These are phyloP conservation scores for Arachnopeziza araneosa DNA, from an alignment of 2,329 filamentous ascomycete species.

Conservation along the genomic window DNA sequence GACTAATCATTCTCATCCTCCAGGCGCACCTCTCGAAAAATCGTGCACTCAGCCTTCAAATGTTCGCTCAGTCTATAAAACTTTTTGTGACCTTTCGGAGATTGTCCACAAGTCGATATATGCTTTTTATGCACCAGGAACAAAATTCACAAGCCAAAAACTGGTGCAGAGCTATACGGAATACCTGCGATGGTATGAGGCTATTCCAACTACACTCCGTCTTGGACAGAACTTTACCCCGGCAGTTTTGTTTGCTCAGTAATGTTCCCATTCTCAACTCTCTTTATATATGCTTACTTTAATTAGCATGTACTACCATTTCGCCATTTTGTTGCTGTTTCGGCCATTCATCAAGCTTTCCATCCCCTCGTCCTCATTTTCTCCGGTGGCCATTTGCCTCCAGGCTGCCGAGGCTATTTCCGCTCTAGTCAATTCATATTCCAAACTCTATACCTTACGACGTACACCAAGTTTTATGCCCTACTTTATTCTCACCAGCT, in stretches of 20 bases:
- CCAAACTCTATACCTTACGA: conserved; percentile 27
- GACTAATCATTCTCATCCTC: neutral
- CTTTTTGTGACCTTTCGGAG: conserved; percentile 67
- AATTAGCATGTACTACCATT: conserved; percentile 63
- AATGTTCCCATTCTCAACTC: conserved; percentile 34
- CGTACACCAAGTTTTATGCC: conserved; percentile 31
- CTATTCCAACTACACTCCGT: conserved; percentile 57
- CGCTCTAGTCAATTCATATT: conserved; percentile 29
- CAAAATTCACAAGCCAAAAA: conserved; percentile 57
- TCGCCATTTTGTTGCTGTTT: conserved; percentile 67
- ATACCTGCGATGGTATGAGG: conserved; percentile 67
- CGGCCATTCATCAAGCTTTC: conserved; percentile 48
- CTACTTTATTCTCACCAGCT: conserved; percentile 27
- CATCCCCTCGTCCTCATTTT: conserved; percentile 22
- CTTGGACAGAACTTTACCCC: conserved; percentile 66
- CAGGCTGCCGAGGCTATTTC: conserved; percentile 33
- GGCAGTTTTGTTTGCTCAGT: conserved; percentile 70
- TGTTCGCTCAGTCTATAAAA: conserved; percentile 61
- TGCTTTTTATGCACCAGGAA: conserved; percentile 65
- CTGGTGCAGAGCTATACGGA: conserved; percentile 60
- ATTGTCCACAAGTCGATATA: conserved; percentile 57
- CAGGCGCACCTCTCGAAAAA: conserved; percentile 45
- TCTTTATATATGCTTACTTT: neutral
- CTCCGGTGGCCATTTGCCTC: conserved; percentile 25
- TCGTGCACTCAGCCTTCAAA: conserved; percentile 60